Evolutionary conservation across 306 rosid genomes (phyloP).

Genomic region (Trifolium subterraneum): DNA sequence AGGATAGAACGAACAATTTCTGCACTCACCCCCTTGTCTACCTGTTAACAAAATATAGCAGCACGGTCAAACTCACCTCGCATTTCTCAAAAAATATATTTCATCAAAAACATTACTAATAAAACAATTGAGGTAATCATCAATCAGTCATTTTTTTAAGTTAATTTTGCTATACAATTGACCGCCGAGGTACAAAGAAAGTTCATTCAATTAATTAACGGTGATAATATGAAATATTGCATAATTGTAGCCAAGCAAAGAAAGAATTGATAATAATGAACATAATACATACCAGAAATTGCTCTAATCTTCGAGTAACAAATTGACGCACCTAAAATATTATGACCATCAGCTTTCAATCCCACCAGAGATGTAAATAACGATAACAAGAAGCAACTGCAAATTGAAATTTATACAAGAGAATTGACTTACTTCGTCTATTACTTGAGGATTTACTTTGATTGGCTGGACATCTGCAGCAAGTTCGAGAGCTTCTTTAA

Average conservation of each 20-base stretch:
- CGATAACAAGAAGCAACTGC: background rate
- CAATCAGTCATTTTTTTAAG: too few relatives aligned
- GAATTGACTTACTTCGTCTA: slow-evolving; percentile 58
- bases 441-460: slow-evolving; percentile 58
- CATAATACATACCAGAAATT: slow-evolving; percentile 72
- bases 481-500: slow-evolving; percentile 75
- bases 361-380: slow-evolving; percentile 12
- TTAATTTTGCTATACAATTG: slow-evolving; percentile 14
- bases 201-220: background rate
- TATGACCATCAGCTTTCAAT: slow-evolving; percentile 39
- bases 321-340: slow-evolving; percentile 73
- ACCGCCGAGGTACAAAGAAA: slow-evolving; percentile 1
- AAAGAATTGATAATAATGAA: slow-evolving; percentile 26
- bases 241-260: slow-evolving; percentile 1
- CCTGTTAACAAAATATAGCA: slow-evolving; percentile 54
- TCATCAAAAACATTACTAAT: slow-evolving; percentile 8
- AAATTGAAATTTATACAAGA: slow-evolving; percentile 21
- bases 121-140: too few relatives aligned
- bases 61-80: slow-evolving; percentile 14
- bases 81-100: slow-evolving; percentile 16
- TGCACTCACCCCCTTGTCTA: slow-evolving; percentile 77
- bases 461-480: slow-evolving; percentile 77
- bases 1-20: slow-evolving; percentile 88
- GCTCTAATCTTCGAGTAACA: slow-evolving; percentile 89
- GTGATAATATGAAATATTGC: slow-evolving; percentile 9